A percentile compares a stretch with the other conserved stretches of the same genome.
These are phyloP conservation scores for Rutidosis leptorrhynchoides DNA, from an alignment of 129 eudicot genomes.

Conservation along the genomic window DNA sequence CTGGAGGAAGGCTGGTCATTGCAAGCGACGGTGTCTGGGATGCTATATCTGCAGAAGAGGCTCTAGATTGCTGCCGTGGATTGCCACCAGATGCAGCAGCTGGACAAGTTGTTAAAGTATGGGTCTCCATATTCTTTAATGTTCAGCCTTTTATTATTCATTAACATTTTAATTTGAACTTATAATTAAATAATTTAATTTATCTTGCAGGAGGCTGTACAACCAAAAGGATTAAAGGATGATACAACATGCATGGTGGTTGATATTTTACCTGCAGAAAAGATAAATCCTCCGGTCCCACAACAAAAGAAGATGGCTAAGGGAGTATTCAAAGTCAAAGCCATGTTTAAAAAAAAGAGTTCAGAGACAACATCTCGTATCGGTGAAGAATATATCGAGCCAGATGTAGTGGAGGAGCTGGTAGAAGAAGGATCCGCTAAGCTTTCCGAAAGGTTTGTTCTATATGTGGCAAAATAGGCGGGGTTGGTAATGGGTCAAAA, in stretches of 20 bases:
- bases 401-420: conserved; percentile 80
- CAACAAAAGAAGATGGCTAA: conserved; percentile 72
- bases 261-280: conserved; percentile 71
- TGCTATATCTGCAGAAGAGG: conserved; percentile 75
- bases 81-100: conserved; percentile 95
- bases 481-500: background rate
- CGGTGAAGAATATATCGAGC: conserved; percentile 62
- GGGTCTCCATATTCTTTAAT: conserved; percentile 2
- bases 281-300: conserved; percentile 56
- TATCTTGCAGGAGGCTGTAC: conserved; percentile 87
- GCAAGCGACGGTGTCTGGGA: conserved; percentile 99
- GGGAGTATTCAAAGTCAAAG: conserved; percentile 61
- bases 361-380: conserved; percentile 52
- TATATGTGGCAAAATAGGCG: background rate
- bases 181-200: background rate
- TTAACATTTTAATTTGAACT: conserved; percentile 13
- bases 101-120: conserved; percentile 86
- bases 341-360: conserved; percentile 72
- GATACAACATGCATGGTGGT: conserved; percentile 98
- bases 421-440: conserved; percentile 94
- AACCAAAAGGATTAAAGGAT: conserved; percentile 80
- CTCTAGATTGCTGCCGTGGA: conserved; percentile 80
- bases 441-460: conserved; percentile 66
- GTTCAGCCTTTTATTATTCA: background rate
- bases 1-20: conserved; percentile 85